These are phyloP conservation scores for Phytophthora pistaciae DNA, from an alignment of 352 stramenopile genomes.

Conservation along the genomic window DNA sequence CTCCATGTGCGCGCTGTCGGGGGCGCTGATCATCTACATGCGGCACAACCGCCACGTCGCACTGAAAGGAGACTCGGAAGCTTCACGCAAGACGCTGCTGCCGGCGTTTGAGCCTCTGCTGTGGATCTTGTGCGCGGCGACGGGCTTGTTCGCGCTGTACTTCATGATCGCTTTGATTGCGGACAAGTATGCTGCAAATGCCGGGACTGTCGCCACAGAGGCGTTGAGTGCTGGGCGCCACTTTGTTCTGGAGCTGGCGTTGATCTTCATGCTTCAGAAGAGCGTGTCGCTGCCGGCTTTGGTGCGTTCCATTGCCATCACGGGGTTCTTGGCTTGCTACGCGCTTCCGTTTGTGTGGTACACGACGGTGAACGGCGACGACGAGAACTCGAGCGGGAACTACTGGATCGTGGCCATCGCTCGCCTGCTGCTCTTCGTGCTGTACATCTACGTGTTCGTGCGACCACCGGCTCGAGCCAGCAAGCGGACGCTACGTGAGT, in stretches of 20 bases:
- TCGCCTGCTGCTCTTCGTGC: slow-evolving; percentile 34
- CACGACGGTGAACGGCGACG: slow-evolving; percentile 25
- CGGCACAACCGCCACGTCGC: slow-evolving; percentile 51
- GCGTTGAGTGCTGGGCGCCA: slow-evolving; percentile 49
- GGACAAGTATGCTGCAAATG: slow-evolving; percentile 28
- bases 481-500: slow-evolving; percentile 54
- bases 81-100: slow-evolving; percentile 58
- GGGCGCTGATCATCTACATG: slow-evolving; percentile 53
- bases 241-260: slow-evolving; percentile 54
- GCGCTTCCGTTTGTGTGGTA: slow-evolving; percentile 51
- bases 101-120: slow-evolving; percentile 61
- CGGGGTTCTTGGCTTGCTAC: slow-evolving; percentile 45
- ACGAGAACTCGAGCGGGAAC: slow-evolving; percentile 18
- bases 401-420: slow-evolving; percentile 39
- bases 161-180: slow-evolving; percentile 38
- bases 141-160: slow-evolving; percentile 42
- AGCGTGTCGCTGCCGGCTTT: slow-evolving; percentile 60
- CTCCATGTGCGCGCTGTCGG: slow-evolving; percentile 42
- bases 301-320: slow-evolving; percentile 38
- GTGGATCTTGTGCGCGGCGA: slow-evolving; percentile 45
- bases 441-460: slow-evolving; percentile 52
- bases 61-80: slow-evolving; percentile 42
- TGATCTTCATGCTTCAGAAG: slow-evolving; percentile 68
- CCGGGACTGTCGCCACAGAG: slow-evolving; percentile 31
- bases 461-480: slow-evolving; percentile 54